Evolutionary conservation across 345 rosid genomes (phyloP), one percentile per base, ranked within the genome.

Genomic region (Carallia brachiata): DNA sequence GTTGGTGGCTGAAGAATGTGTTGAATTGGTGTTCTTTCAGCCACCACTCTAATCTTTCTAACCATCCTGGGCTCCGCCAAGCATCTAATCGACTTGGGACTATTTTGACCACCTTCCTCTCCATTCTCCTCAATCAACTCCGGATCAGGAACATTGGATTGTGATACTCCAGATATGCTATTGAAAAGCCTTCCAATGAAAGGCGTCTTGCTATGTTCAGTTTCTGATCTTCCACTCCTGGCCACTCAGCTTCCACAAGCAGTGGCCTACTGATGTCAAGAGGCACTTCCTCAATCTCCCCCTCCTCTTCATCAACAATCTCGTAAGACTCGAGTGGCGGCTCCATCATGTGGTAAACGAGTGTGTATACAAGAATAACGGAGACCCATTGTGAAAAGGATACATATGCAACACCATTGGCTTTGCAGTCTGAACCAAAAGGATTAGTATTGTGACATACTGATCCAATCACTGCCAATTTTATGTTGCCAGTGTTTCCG

Each of bases 1-100:
- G 93, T 92, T 44, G 99, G 97, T 50, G 97, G 97, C 77, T 92
- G 99, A 70, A 92, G 88, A 53, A 92, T 89, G 81, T 95, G 99
- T 72, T 78, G 85, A 8, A 90, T 85, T 0, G 99, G 99, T 66
- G 97, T 95, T 78, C 84, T 87, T 77, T 90, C 93, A 1, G 91
- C 99, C 0, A 84, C 99, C 23, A 83, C 82, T 77, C 97, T 85
- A 5, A 95, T 90, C 77, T 82, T 95, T 81, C 97, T 85, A 48
- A 95, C 89, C 50, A 95, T 89, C 78, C 90, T 88, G 4, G 97
- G 97, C 84, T 87, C 99, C 31, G 92, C 96, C 74, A 95, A 79
- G 47, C 97, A 95, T 65, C 85, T 81, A 57, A 89, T 69, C 6
- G 97, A 85, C 84, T 77, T 78, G 28, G 95, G 97, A 78, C 97